Conservation (phyloP, 2,329 filamentous ascomycete genomes). For the Chrysoporthe deuterocubensis region DNA sequence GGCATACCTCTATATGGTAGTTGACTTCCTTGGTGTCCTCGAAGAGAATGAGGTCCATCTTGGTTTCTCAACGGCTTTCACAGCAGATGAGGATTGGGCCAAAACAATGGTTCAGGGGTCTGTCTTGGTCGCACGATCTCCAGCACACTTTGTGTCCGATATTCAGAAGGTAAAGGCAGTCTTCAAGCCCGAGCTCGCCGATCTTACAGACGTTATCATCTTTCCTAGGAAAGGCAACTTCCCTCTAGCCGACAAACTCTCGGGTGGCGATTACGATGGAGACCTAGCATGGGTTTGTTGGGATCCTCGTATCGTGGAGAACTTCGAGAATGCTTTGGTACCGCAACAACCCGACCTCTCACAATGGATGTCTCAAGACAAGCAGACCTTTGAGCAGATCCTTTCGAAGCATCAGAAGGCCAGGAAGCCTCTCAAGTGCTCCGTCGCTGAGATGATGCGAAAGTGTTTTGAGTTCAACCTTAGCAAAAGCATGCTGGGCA, state of each 20-base stretch:
- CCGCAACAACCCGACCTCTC: conserved; percentile 51
- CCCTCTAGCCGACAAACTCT: conserved; percentile 71
- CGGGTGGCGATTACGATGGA: conserved; percentile 82
- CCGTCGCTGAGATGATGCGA: conserved; percentile 52
- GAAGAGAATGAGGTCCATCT: conserved; percentile 70
- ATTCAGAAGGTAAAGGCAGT: conserved; percentile 70
- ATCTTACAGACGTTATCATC: conserved; percentile 77
- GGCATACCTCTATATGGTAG: conserved; percentile 67
- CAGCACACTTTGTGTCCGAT: conserved; percentile 71
- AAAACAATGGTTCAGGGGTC: conserved; percentile 58
- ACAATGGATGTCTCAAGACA: conserved; percentile 54
- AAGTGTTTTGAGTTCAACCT: conserved; percentile 63
- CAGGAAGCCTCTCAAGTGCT: conserved; percentile 30
- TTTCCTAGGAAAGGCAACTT: conserved; percentile 68
- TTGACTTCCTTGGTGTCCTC: conserved; percentile 66
- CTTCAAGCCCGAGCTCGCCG: conserved; percentile 62
- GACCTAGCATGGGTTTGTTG: conserved; percentile 80
- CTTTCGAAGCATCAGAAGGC: conserved; percentile 24
- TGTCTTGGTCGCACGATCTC: conserved; percentile 70
- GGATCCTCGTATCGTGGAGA: conserved; percentile 66
- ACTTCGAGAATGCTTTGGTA: conserved; percentile 66
- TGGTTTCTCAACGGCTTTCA: conserved; percentile 69
- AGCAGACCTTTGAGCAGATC: conserved; percentile 51
- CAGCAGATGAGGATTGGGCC: conserved; percentile 55
- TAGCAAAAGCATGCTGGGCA: conserved; percentile 61